Percentiles rank a stretch among this genome's conserved stretches.
These are phyloP conservation scores for Aspergillus alliaceus DNA, from an alignment of 2,329 filamentous ascomycete genomes.

Conservation along the genomic window DNA sequence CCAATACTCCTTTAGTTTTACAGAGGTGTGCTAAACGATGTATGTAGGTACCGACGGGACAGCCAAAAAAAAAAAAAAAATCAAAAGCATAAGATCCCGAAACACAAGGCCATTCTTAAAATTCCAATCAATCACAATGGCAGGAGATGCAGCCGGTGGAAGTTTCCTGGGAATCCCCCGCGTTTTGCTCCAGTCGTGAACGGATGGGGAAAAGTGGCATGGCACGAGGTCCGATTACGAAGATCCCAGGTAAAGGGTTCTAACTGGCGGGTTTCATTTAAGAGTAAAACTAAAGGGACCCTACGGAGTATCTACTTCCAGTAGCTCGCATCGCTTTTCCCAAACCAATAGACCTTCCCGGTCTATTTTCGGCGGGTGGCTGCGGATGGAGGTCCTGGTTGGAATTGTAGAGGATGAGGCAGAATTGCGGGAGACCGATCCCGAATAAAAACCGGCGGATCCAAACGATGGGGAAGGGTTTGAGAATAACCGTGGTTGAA, in stretches of 20 bases:
- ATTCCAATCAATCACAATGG: slow-evolving; percentile 2
- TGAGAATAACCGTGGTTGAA: background rate
- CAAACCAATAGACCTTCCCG: background rate
- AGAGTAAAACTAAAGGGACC: background rate
- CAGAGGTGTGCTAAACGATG: too few species aligned
- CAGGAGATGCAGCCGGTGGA: background rate
- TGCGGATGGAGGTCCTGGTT: background rate
- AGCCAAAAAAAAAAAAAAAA: too few species aligned
- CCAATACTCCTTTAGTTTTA: background rate
- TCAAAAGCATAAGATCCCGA: background rate
- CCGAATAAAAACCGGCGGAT: slow-evolving; percentile 1
- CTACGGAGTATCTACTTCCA: too few species aligned
- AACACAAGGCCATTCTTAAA: background rate
- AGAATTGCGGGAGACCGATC: background rate
- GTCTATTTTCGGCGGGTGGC: slow-evolving; percentile 1
- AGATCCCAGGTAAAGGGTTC: background rate
- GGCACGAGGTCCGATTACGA: background rate
- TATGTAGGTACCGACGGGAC: background rate
- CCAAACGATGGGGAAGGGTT: background rate
- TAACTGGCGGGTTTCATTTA: background rate
- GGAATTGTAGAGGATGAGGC: background rate
- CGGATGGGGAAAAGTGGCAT: slow-evolving; percentile 7
- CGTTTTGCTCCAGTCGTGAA: slow-evolving; percentile 6
- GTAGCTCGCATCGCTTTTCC: background rate
- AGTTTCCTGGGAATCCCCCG: slow-evolving; percentile 4